These are phyloP conservation scores for Fusarium miscanthi DNA, from an alignment of 2,329 filamentous ascomycete species.

Conservation along the genomic window DNA sequence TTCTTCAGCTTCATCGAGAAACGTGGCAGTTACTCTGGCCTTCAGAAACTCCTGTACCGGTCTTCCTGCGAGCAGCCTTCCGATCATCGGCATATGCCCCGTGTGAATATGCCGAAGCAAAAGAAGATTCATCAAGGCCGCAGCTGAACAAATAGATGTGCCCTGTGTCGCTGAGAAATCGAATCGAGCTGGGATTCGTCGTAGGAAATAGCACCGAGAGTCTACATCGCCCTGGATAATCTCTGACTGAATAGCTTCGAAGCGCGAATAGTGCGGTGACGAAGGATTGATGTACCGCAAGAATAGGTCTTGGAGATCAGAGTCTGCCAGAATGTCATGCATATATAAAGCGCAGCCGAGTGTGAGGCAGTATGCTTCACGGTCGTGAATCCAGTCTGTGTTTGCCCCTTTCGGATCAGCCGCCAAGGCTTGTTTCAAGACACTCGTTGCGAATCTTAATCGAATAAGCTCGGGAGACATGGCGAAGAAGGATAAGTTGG, in stretches of 20 bases:
- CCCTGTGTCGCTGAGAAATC: rapidly evolving
- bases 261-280: background rate
- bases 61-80: background rate
- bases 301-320: background rate
- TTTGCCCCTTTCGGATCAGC: background rate
- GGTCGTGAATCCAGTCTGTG: background rate
- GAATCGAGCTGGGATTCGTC: background rate
- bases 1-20: background rate
- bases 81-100: background rate
- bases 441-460: background rate
- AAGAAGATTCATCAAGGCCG: background rate
- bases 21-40: background rate
- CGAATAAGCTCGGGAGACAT: background rate
- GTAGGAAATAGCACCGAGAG: rapidly evolving
- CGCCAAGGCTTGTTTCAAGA: background rate
- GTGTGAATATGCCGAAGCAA: background rate
- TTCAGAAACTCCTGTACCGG: background rate
- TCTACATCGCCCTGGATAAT: rapidly evolving
- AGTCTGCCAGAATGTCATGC: rapidly evolving
- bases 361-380: background rate
- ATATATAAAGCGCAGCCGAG: background rate
- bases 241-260: background rate
- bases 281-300: rapidly evolving
- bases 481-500: rapidly evolving
- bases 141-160: background rate